A percentile compares a stretch with the other conserved stretches of the same genome.
Evolutionary conservation across 2,329 filamentous ascomycete species (phyloP).

Genomic region (Trichophyton mentagrophytes): DNA sequence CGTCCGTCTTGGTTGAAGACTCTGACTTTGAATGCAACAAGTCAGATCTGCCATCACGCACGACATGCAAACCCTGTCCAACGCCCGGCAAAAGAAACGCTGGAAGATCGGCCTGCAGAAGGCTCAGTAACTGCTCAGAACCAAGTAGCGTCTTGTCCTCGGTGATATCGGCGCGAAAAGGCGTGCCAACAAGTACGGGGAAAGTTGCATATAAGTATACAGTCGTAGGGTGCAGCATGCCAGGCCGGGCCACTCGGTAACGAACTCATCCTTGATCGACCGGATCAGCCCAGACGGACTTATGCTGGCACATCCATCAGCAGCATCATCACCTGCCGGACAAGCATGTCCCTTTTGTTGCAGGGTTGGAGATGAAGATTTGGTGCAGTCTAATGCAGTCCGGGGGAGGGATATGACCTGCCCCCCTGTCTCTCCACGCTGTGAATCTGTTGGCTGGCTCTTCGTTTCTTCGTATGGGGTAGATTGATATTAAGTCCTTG

Average conservation of each 20-base stretch:
- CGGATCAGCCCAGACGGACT: neutral
- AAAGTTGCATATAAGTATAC: too few relatives aligned
- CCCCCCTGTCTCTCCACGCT: too few relatives aligned
- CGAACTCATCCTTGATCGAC: neutral
- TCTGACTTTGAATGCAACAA: neutral
- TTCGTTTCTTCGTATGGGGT: too few relatives aligned
- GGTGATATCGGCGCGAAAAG: neutral
- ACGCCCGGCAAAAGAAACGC: neutral
- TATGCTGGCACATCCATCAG: neutral
- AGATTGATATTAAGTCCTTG: too few relatives aligned
- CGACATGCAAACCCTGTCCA: neutral
- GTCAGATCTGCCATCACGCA: neutral
- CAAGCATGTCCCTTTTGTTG: too few relatives aligned
- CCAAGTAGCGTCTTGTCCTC: neutral
- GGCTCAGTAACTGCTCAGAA: neutral
- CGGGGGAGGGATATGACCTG: too few relatives aligned
- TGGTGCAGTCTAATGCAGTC: too few relatives aligned
- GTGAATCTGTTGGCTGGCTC: too few relatives aligned
- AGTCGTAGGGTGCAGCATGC: too few relatives aligned
- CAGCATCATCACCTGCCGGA: neutral
- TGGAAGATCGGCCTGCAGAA: neutral
- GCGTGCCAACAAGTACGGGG: neutral
- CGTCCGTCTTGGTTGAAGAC: neutral
- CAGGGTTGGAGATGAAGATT: too few relatives aligned
- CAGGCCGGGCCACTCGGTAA: neutral